Evolutionary conservation across 2,329 filamentous ascomycete species (phyloP).

Genomic region (Sporothrix phasma): DNA sequence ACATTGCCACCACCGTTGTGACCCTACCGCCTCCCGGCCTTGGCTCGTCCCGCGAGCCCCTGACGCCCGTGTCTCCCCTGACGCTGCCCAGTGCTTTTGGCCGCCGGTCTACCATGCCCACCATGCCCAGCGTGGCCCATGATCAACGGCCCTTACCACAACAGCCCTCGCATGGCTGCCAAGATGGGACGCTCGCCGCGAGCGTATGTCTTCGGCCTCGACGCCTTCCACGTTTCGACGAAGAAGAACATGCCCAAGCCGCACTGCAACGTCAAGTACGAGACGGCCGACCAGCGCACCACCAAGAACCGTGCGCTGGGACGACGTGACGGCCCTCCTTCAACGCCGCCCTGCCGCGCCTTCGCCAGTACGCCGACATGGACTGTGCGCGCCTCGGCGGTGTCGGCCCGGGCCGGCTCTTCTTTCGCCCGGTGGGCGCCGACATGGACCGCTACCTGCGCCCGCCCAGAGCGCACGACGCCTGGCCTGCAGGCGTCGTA

Average conservation of each 20-base stretch:
- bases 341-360: slow-evolving; percentile 19
- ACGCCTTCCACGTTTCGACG: not conserved
- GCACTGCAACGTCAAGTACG: slow-evolving; percentile 22
- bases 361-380: slow-evolving; percentile 19
- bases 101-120: slow-evolving; percentile 7
- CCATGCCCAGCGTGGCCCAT: not conserved
- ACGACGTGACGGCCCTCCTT: slow-evolving; percentile 19
- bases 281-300: slow-evolving; percentile 20
- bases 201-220: not conserved
- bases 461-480: slow-evolving; percentile 19
- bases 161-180: slow-evolving; percentile 9
- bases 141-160: slow-evolving; percentile 3
- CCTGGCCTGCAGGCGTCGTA: slow-evolving; percentile 21
- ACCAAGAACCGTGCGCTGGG: slow-evolving; percentile 21
- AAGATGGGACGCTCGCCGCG: slow-evolving; percentile 8
- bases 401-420: not conserved
- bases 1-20: slow-evolving; percentile 15
- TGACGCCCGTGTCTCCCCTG: slow-evolving; percentile 15
- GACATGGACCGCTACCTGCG: slow-evolving; percentile 17
- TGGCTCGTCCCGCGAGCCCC: not conserved
- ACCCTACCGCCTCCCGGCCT: slow-evolving; percentile 11
- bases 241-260: slow-evolving; percentile 12
- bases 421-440: not conserved
- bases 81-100: slow-evolving; percentile 1
- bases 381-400: slow-evolving; percentile 8